These are phyloP conservation scores for Leishmania turanica DNA, from an alignment of 208 protist genomes.

Conservation along the genomic window DNA sequence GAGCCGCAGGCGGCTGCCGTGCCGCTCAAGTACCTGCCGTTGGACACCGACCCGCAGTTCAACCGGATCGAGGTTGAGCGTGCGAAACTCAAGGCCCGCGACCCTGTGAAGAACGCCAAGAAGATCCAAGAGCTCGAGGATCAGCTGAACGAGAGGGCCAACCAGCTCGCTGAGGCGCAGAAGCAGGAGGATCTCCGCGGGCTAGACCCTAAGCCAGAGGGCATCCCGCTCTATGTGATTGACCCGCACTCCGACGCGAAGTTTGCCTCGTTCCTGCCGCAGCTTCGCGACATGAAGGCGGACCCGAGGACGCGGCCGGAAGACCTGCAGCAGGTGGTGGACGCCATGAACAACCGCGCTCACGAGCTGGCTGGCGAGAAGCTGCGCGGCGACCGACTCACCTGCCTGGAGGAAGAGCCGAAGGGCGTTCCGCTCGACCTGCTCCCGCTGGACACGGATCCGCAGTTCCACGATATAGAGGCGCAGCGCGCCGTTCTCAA, in stretches of 20 bases:
- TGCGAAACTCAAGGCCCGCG: constrained; percentile 59
- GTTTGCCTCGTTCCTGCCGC: constrained; percentile 49
- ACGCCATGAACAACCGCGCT: constrained; percentile 65
- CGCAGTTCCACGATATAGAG: constrained; percentile 61
- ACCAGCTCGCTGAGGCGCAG: constrained; percentile 64
- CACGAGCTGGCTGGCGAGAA: constrained; percentile 63
- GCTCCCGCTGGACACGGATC: constrained; percentile 70
- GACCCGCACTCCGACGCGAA: constrained; percentile 56
- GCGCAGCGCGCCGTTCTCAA: constrained; percentile 64
- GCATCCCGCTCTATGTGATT: constrained; percentile 57
- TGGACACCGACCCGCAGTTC: constrained; percentile 69
- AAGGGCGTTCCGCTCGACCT: constrained; percentile 64
- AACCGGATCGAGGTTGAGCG: constrained; percentile 72
- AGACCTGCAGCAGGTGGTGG: constrained; percentile 42
- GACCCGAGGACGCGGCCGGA: constrained; percentile 36
- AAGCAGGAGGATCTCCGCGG: constrained; percentile 70
- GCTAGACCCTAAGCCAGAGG: constrained; percentile 57
- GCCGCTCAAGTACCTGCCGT: constrained; percentile 50
- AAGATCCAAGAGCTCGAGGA: constrained; percentile 69
- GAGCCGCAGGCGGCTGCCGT: constrained; percentile 59
- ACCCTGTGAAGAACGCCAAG: constrained; percentile 51
- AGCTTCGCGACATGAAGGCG: constrained; percentile 59
- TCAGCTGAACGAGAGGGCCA: constrained; percentile 64
- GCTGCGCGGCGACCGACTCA: constrained; percentile 52
- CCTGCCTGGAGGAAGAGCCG: constrained; percentile 57